Evolutionary conservation across 2,329 filamentous ascomycete species (phyloP).

Genomic region (Aureobasidium vineae): DNA sequence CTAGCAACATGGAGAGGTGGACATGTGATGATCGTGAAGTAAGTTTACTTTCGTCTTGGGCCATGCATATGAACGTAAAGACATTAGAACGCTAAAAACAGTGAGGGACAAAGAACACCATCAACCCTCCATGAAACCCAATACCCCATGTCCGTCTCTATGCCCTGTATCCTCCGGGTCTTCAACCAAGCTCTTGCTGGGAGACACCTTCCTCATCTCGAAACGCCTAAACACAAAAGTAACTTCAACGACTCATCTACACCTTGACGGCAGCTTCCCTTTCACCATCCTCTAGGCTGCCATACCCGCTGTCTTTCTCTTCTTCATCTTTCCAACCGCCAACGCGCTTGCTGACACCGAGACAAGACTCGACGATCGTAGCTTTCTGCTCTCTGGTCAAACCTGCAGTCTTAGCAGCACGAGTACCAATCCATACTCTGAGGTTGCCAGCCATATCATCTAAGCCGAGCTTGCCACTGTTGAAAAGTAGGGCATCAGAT

Average conservation of each 20-base stretch:
- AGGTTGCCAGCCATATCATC: constrained; percentile 47
- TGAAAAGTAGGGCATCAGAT: constrained; percentile 37
- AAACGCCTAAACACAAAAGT: constrained; percentile 12
- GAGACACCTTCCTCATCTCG: neutral
- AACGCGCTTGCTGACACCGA: constrained; percentile 46
- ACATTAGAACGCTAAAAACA: constrained; percentile 6
- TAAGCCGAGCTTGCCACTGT: constrained; percentile 41
- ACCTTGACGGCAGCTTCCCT: neutral
- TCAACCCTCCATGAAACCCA: neutral
- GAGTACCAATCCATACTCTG: constrained; percentile 49
- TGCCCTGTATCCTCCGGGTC: constrained; percentile 2
- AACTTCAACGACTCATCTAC: neutral
- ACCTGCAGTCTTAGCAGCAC: constrained; percentile 43
- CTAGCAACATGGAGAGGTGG: too few relatives aligned
- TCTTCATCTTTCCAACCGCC: constrained; percentile 40
- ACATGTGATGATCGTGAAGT: neutral
- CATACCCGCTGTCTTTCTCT: constrained; percentile 37
- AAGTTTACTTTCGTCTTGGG: constrained; percentile 5
- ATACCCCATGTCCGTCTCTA: neutral
- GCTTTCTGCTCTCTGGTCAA: constrained; percentile 41
- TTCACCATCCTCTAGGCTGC: constrained; percentile 29
- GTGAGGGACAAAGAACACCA: neutral
- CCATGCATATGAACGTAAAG: constrained; percentile 11
- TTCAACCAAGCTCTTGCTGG: constrained; percentile 14
- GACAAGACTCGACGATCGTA: constrained; percentile 44